These are phyloP conservation scores for Brettanomyces custersianus DNA, from an alignment of 805 yeast species.

Conservation along the genomic window DNA sequence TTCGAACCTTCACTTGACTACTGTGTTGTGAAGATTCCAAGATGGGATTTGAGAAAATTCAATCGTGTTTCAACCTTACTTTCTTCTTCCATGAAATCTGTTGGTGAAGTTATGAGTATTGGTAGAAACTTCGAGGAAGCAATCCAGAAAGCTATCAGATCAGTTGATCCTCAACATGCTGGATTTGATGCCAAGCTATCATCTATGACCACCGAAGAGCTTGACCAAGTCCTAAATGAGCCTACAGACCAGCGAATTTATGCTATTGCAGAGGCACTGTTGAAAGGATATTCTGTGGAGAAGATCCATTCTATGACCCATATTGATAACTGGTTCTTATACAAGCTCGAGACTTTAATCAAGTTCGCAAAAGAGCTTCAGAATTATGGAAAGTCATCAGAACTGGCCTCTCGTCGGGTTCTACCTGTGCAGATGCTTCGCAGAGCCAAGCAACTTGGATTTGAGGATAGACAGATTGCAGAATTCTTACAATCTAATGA, in stretches of 20 bases:
- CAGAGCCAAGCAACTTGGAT: conserved; percentile 93
- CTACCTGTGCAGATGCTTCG: conserved; percentile 56
- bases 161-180: conserved; percentile 90
- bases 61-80: conserved; percentile 82
- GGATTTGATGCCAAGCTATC: conserved; percentile 70
- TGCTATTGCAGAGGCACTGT: conserved; percentile 91
- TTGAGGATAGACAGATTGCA: conserved; percentile 95
- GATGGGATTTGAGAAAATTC: conserved; percentile 97
- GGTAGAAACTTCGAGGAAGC: conserved; percentile 98
- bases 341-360: conserved; percentile 72
- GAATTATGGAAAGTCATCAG: conserved; percentile 39
- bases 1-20: conserved; percentile 97
- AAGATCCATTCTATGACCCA: conserved; percentile 85
- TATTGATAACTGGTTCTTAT: conserved; percentile 94
- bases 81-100: conserved; percentile 95
- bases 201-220: conserved; percentile 66
- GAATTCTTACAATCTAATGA: conserved; percentile 82
- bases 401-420: conserved; percentile 45
- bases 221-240: conserved; percentile 87
- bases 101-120: conserved; percentile 97
- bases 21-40: conserved; percentile 94
- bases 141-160: conserved; percentile 93
- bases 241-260: conserved; percentile 97
- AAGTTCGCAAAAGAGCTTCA: conserved; percentile 57
- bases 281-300: conserved; percentile 83